Evolutionary conservation across 371 early-diverging fungal genomes (phyloP).

Genomic region (Mucor racemosus): DNA sequence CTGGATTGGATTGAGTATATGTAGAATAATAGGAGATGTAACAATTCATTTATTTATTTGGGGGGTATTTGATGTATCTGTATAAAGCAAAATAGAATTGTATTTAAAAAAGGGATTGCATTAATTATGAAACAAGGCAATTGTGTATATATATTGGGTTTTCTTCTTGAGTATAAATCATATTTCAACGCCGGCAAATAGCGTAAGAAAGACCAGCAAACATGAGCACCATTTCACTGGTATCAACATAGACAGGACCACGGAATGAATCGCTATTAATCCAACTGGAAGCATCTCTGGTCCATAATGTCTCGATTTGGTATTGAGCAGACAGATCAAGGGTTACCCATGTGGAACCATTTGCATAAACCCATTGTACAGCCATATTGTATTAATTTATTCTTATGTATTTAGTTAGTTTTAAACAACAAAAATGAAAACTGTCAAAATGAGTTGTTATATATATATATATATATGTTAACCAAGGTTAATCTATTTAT

Average conservation of each 20-base stretch:
- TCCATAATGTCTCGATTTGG: slow-evolving; percentile 19
- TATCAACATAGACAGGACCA: slow-evolving; percentile 19
- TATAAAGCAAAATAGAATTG: not conserved
- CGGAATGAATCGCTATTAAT: slow-evolving; percentile 9
- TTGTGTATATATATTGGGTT: not conserved
- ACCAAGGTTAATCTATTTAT: not conserved
- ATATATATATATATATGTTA: not conserved
- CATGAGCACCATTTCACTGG: slow-evolving; percentile 12
- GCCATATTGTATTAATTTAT: not conserved
- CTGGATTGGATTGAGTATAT: too few relatives aligned
- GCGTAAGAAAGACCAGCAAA: slow-evolving; percentile 8
- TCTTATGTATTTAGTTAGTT: not conserved
- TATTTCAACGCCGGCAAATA: not conserved
- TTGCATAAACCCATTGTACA: slow-evolving; percentile 21
- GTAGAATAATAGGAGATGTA: not conserved
- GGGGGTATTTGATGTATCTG: not conserved
- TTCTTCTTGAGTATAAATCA: not conserved
- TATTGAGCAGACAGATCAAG: slow-evolving; percentile 14
- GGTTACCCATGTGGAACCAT: slow-evolving; percentile 18
- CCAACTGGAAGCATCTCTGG: slow-evolving; percentile 16
- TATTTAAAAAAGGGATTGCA: not conserved
- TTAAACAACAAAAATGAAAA: not conserved
- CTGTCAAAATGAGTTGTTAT: not conserved
- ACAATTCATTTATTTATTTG: not conserved
- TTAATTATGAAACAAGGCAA: not conserved